phyloP scores from a whole-genome alignment of 2,329 filamentous ascomycete species.

The Talaromyces sp. region DNA sequence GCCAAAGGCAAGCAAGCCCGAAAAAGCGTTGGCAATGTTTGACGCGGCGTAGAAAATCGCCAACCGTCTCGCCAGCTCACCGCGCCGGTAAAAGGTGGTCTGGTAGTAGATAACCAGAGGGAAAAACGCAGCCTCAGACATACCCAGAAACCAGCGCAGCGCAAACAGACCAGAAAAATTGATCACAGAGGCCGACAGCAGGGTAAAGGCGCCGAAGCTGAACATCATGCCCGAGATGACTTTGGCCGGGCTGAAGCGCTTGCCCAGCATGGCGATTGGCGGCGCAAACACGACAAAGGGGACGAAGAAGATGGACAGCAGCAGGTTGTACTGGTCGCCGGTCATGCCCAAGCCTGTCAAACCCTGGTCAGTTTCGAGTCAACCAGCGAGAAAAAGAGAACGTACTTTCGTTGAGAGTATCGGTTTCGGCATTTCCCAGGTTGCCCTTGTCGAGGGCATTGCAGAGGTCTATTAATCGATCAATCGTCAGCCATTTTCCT shows the following conservation, averaged over 20 bases:
- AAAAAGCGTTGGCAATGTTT: constrained; percentile 66
- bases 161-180: constrained; percentile 64
- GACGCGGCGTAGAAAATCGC: constrained; percentile 72
- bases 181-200: constrained; percentile 51
- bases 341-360: constrained; percentile 51
- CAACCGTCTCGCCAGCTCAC: constrained; percentile 64
- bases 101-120: constrained; percentile 62
- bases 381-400: neutral
- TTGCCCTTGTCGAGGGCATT: constrained; percentile 49
- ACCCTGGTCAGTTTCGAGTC: neutral
- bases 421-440: constrained; percentile 54
- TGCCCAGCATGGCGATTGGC: constrained; percentile 61
- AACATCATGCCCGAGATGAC: constrained; percentile 66
- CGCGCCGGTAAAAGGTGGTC: constrained; percentile 64
- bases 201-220: constrained; percentile 59
- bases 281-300: constrained; percentile 68
- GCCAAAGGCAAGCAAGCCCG: constrained; percentile 54
- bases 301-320: constrained; percentile 68
- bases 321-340: constrained; percentile 61
- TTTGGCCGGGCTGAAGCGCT: constrained; percentile 59
- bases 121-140: constrained; percentile 64
- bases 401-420: constrained; percentile 39
- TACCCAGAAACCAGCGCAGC: constrained; percentile 64
- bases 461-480: constrained; percentile 44
- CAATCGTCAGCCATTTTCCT: neutral